A percentile compares a stretch with the other conserved stretches of the same genome.
Evolutionary conservation across 331 rosid species (phyloP).

Genomic region (Rosa hybrid): DNA sequence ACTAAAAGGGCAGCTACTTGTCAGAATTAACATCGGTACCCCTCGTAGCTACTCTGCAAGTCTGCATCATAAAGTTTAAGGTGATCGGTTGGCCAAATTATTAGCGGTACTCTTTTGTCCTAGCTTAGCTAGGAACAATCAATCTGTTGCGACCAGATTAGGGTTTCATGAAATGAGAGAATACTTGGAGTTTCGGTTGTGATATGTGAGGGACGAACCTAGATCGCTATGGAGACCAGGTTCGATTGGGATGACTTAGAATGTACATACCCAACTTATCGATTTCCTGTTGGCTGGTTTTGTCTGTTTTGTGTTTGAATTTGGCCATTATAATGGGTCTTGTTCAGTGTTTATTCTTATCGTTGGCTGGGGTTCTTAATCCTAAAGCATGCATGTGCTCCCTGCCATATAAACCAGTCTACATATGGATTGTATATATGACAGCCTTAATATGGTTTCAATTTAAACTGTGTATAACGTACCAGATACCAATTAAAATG

Average conservation of each 20-base stretch:
- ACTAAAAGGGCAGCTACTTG: not conserved
- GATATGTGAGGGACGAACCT: conserved; percentile 29
- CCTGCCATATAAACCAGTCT: not conserved
- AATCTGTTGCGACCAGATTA: not conserved
- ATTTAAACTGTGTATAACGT: not conserved
- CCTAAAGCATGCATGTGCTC: not conserved
- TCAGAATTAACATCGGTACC: not conserved
- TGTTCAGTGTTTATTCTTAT: conserved; percentile 21
- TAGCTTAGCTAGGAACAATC: not conserved
- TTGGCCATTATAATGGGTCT: conserved; percentile 32
- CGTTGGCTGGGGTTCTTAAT: not conserved
- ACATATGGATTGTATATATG: not conserved
- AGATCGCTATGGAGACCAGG: conserved; percentile 18
- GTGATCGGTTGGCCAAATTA: not conserved
- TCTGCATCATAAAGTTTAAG: not conserved
- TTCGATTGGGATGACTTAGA: conserved; percentile 11
- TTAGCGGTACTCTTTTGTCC: not conserved
- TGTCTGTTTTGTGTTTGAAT: conserved; percentile 31
- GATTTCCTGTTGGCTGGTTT: not conserved
- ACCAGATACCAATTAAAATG: not conserved
- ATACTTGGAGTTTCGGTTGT: not conserved
- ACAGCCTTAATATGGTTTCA: no score
- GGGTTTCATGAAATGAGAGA: not conserved
- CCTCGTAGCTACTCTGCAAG: not conserved
- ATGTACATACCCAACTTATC: not conserved